Base-by-base conservation (phyloP, 2,329 filamentous ascomycete species). In the Pseudogymnoascus sp. region DNA sequence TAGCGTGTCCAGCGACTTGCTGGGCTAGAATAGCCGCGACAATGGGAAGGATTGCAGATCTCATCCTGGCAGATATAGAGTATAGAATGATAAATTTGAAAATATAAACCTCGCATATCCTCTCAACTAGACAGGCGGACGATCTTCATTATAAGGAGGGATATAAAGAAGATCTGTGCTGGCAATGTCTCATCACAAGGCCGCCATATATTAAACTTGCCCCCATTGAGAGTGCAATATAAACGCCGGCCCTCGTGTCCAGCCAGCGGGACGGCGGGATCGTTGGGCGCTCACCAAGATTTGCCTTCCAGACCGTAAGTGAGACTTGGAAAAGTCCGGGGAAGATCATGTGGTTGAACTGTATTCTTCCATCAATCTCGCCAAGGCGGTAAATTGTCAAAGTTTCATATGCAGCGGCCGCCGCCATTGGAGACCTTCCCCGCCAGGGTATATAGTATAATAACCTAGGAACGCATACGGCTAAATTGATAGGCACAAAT, bases 1-100 rank as follows among this genome's bases (percentile, higher is more conserved):
- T 78, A 60, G 80, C 78, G 64, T 83, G 80, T 62, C 74, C 75
- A 60, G 75, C 69, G 11, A 73, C 77, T 18, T 33, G 47, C 47
- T 56, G 47, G 25, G 28, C 47, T 56, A 56, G 47, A 56, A 56
- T 56, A 56, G 47, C 47, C 47, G 47, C 47, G 25, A 56, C 47
- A 56, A 56, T 18, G n/a, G 47, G 47, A n/a, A 56, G 25, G 47
- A 56, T 56, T 56, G 25, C 28, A 18, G 47, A 33, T 56, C 47
- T 56, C 47, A 56, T 56, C 47, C 25, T 56, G 47, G 25, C 25
- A 14, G 16, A 7, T 56, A 33, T 56, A 56, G n/a, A 33, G 28
- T 56, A 56, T 56, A 16, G 8, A 33, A 33, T 16, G 8, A 56
- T 56, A 31, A n/a, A 56, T n/a, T 33, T 56, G 47, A 56, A 31